A percentile compares a stretch with the other conserved stretches of the same genome.
phyloP scores from a whole-genome alignment of 2,329 filamentous ascomycete species.

The Orbilia blumenaviensis region DNA sequence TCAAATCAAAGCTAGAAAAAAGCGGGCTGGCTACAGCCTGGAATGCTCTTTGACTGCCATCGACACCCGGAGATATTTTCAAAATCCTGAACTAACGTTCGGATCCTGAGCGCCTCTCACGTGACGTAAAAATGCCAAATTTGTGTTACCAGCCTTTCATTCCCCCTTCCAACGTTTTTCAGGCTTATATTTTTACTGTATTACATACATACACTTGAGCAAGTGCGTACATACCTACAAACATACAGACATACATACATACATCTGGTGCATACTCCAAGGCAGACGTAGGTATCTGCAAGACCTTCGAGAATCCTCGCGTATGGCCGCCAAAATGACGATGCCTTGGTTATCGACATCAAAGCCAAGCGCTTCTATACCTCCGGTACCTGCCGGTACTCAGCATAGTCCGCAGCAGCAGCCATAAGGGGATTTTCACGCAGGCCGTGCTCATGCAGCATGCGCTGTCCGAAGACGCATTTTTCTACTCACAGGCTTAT shows the following conservation, averaged over 20 bases:
- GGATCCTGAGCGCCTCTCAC: slow-evolving; percentile 11
- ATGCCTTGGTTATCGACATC: not conserved
- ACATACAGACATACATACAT: too few species aligned
- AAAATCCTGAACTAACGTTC: slow-evolving; percentile 5
- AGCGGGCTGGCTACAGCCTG: not conserved
- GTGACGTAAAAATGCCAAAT: not conserved
- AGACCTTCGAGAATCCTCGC: too few species aligned
- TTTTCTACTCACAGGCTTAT: slow-evolving; percentile 11
- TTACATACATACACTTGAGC: not conserved
- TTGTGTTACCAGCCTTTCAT: slow-evolving; percentile 15
- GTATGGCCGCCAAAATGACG: too few species aligned
- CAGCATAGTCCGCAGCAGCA: slow-evolving; percentile 3
- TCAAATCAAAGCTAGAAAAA: not conserved
- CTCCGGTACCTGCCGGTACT: not conserved
- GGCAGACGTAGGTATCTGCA: too few species aligned
- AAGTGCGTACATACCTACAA: too few species aligned
- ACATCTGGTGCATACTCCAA: too few species aligned
- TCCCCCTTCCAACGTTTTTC: not conserved
- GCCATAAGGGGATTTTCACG: not conserved
- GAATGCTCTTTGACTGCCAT: not conserved
- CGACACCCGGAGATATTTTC: slow-evolving; percentile 16
- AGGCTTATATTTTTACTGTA: not conserved
- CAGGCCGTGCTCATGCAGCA: slow-evolving; percentile 18
- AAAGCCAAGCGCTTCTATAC: not conserved
- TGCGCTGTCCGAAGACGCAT: slow-evolving; percentile 30